phyloP scores from a whole-genome alignment of 495 filamentous ascomycete genomes.

The Aspergillus bertholletiae region DNA sequence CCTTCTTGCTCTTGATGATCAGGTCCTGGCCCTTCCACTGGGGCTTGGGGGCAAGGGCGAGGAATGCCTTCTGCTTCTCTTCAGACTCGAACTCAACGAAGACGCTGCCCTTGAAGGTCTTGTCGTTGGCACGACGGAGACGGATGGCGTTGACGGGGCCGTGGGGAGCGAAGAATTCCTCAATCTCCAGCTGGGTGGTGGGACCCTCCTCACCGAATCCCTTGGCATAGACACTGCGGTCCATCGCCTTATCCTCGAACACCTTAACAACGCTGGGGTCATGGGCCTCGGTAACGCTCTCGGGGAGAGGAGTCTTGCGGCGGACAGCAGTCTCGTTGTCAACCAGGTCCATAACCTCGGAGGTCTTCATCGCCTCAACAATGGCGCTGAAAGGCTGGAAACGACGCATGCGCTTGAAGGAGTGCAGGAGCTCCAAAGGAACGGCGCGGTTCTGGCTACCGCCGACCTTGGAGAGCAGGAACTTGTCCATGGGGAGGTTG shows the following conservation, averaged over 20 bases:
- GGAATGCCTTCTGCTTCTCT: constrained; percentile 72
- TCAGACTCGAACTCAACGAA: constrained; percentile 86
- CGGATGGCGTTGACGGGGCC: constrained; percentile 81
- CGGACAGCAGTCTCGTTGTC: constrained; percentile 64
- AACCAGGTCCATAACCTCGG: constrained; percentile 64
- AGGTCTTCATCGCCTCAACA: constrained; percentile 74
- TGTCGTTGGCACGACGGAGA: constrained; percentile 69
- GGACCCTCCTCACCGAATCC: constrained; percentile 80
- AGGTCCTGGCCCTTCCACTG: constrained; percentile 72
- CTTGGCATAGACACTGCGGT: constrained; percentile 71
- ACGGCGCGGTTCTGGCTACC: constrained; percentile 78
- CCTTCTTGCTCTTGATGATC: constrained; percentile 76
- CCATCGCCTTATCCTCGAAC: constrained; percentile 57
- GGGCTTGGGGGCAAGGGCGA: constrained; percentile 75
- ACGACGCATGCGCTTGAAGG: constrained; percentile 89
- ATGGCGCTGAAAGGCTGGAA: constrained; percentile 83
- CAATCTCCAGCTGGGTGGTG: constrained; percentile 85
- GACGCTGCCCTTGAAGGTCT: constrained; percentile 85
- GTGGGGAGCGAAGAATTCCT: constrained; percentile 81
- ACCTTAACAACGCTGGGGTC: constrained; percentile 46
- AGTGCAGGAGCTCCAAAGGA: constrained; percentile 67
- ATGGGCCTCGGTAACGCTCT: constrained; percentile 36
- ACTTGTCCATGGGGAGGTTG: constrained; percentile 85
- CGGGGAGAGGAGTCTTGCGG: constrained; percentile 66
- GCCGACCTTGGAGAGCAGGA: constrained; percentile 71